Conservation (phyloP, 2,329 filamentous ascomycete species). For the Pseudonectria buxi region DNA sequence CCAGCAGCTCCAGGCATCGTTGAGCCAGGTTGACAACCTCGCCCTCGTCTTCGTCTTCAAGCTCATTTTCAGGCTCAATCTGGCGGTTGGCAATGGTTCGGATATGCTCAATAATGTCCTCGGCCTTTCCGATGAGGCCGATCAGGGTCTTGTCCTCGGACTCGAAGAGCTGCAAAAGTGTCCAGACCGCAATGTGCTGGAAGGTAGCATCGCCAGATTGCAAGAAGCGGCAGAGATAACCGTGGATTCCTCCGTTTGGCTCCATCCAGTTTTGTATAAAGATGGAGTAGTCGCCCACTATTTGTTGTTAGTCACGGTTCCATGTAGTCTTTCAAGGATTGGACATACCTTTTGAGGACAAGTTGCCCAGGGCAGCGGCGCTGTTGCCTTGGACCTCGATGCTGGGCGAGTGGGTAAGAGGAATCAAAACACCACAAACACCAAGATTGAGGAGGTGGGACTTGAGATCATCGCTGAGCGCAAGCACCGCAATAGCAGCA, state of each 20-base stretch:
- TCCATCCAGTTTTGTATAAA: conserved; percentile 93
- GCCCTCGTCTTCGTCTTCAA: conserved; percentile 82
- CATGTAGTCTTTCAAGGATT: background rate
- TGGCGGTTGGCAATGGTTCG: conserved; percentile 84
- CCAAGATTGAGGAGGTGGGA: conserved; percentile 82
- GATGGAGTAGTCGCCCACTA: conserved; percentile 93
- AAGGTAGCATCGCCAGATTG: conserved; percentile 94
- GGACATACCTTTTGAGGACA: conserved; percentile 85
- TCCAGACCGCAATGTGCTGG: conserved; percentile 99
- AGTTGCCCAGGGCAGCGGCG: conserved; percentile 86
- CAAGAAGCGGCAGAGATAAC: conserved; percentile 88
- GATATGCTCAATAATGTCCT: conserved; percentile 88
- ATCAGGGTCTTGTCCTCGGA: conserved; percentile 90
- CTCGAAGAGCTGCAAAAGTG: conserved; percentile 87
- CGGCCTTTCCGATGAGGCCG: conserved; percentile 78
- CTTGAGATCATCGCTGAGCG: conserved; percentile 92
- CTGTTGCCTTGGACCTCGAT: conserved; percentile 99
- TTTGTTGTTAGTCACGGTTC: conserved; percentile 9
- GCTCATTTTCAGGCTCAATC: conserved; percentile 79
- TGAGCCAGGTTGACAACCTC: conserved; percentile 90
- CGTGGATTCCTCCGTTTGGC: conserved; percentile 89
- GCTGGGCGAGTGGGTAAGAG: conserved; percentile 87
- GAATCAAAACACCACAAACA: conserved; percentile 94
- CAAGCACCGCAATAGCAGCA: conserved; percentile 94
- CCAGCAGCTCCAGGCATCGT: conserved; percentile 79